Conservation (phyloP, 345 rosid genomes). For the Bruguiera sexangula region DNA sequence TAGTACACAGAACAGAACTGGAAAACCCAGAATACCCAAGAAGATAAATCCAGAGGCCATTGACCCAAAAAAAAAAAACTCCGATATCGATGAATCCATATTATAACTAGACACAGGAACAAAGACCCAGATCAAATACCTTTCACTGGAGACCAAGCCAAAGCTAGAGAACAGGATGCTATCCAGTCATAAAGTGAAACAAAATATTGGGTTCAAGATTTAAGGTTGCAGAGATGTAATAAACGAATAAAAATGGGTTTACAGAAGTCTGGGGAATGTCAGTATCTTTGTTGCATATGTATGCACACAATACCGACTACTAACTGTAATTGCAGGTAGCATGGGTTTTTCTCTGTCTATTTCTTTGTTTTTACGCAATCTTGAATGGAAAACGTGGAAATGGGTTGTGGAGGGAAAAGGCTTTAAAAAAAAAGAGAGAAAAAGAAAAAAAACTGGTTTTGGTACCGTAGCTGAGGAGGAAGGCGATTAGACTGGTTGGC, state of each 20-base stretch:
- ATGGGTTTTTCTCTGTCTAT: slow-evolving; percentile 15
- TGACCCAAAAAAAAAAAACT: slow-evolving; percentile 6
- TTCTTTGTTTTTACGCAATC: not conserved
- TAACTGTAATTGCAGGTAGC: slow-evolving; percentile 10
- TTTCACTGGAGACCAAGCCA: slow-evolving; percentile 25
- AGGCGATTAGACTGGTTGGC: too few species aligned
- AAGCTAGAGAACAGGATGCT: too few species aligned
- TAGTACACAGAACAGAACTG: too few species aligned
- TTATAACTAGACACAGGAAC: not conserved
- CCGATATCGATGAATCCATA: not conserved
- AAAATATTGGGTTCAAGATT: slow-evolving; percentile 26
- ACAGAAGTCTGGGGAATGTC: slow-evolving; percentile 39
- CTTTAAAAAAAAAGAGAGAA: too few species aligned
- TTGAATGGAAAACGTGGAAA: not conserved
- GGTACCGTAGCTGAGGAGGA: too few species aligned
- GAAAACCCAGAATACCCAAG: not conserved
- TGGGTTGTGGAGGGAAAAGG: too few species aligned
- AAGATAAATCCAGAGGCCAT: not conserved
- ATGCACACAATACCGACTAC: not conserved
- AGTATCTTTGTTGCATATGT: slow-evolving; percentile 1
- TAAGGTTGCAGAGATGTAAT: slow-evolving; percentile 13
- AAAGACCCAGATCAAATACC: slow-evolving; percentile 39
- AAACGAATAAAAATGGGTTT: slow-evolving; percentile 3
- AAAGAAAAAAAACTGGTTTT: too few species aligned
- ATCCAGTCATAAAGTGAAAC: slow-evolving; percentile 14